phyloP scores from a whole-genome alignment of 2,329 filamentous ascomycete genomes.

The Aspergillaceae sp. region DNA sequence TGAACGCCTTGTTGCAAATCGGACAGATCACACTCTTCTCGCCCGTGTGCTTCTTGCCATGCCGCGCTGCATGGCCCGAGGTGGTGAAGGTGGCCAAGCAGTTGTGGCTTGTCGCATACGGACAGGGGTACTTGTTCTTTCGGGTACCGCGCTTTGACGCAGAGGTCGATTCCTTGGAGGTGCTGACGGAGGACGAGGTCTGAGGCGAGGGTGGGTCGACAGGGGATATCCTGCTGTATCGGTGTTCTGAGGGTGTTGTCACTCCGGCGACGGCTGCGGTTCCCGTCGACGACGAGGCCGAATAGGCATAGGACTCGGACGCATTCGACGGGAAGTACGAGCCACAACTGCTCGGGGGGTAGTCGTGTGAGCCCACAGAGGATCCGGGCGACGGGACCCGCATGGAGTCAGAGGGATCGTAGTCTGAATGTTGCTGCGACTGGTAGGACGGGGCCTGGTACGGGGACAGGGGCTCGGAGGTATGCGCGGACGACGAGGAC shows the following conservation, averaged over 20 bases:
- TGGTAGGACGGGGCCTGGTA: conserved; percentile 3
- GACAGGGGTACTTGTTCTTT: conserved; percentile 60
- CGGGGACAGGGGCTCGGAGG: conserved; percentile 5
- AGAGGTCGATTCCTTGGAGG: not conserved
- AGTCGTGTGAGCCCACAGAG: conserved; percentile 28
- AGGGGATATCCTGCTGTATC: conserved; percentile 13
- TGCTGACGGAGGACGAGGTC: not conserved
- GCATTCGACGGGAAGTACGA: conserved; percentile 21
- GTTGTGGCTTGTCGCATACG: conserved; percentile 50
- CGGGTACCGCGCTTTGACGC: conserved; percentile 17
- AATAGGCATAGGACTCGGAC: conserved; percentile 17
- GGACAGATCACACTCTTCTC: conserved; percentile 61
- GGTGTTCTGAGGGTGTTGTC: conserved; percentile 14
- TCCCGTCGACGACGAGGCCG: conserved; percentile 1
- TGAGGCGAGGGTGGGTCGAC: conserved; percentile 18
- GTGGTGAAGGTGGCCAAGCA: conserved; percentile 59
- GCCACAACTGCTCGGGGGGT: conserved; percentile 13
- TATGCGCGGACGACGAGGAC: conserved; percentile 13
- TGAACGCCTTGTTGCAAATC: conserved; percentile 60
- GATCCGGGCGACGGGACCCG: conserved; percentile 24
- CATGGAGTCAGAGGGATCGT: conserved; percentile 17
- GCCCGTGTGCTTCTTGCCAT: conserved; percentile 60
- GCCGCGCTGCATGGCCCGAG: conserved; percentile 58
- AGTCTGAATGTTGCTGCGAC: conserved; percentile 9
- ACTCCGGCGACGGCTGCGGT: no score